Conservation (phyloP, 2,329 filamentous ascomycete genomes). For the Spiromastix sp. region DNA sequence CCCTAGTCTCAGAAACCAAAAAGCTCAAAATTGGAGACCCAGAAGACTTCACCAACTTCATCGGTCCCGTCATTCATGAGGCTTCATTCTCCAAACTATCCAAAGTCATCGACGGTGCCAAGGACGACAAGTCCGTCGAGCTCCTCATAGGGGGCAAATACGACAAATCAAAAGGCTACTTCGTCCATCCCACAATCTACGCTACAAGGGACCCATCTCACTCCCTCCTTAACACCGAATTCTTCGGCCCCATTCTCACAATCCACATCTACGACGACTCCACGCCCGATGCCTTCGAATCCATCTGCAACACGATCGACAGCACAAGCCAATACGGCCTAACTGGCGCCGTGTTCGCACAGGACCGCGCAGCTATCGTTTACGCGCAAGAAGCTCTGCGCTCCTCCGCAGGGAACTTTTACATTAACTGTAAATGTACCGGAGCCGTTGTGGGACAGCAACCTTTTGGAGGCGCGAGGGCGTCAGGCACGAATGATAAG, state of each 20-base stretch:
- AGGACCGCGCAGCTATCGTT: conserved; percentile 25
- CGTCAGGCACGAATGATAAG: conserved; percentile 65
- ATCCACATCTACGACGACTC: conserved; percentile 69
- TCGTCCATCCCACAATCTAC: conserved; percentile 76
- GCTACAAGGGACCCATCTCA: conserved; percentile 62
- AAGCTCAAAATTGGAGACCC: conserved; percentile 62
- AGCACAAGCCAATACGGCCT: conserved; percentile 31
- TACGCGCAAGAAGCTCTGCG: conserved; percentile 28
- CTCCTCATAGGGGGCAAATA: conserved; percentile 67
- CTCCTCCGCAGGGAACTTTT: conserved; percentile 32
- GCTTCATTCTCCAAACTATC: conserved; percentile 71
- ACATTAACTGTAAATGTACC: conserved; percentile 44
- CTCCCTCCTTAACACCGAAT: conserved; percentile 63
- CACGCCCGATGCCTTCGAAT: conserved; percentile 43
- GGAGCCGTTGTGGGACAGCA: conserved; percentile 64
- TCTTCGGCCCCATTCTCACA: conserved; percentile 70
- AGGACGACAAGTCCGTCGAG: conserved; percentile 60
- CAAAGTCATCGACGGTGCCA: conserved; percentile 68
- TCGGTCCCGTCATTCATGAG: conserved; percentile 78
- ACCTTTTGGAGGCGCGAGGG: conserved; percentile 58
- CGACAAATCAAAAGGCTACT: conserved; percentile 70
- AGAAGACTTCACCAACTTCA: conserved; percentile 64
- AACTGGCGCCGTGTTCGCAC: conserved; percentile 34
- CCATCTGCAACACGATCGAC: conserved; percentile 44
- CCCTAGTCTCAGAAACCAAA: conserved; percentile 57